phyloP scores from a whole-genome alignment of 176 grass and related monocot genomes.

The Triticum turgidum region DNA sequence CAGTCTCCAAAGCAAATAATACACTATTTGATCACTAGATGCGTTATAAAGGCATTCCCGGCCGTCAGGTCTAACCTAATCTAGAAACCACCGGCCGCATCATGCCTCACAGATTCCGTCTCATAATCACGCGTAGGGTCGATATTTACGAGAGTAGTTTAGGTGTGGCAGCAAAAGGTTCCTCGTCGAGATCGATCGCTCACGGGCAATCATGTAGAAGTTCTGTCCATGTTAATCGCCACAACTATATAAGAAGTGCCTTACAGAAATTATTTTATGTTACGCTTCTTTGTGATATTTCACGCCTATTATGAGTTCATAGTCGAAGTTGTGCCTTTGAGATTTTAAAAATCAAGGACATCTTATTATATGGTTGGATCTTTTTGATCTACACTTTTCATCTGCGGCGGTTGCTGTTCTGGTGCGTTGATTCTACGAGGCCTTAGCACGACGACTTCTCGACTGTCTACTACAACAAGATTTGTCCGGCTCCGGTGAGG shows the following conservation, averaged over 20 bases:
- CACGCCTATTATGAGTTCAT: too few relatives aligned
- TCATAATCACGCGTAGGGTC: neutral
- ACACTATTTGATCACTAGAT: neutral
- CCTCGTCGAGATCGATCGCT: neutral
- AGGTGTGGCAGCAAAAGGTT: conserved; percentile 12
- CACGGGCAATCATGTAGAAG: neutral
- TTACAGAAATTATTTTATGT: too few relatives aligned
- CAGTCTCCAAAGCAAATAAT: neutral
- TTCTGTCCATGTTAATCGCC: neutral
- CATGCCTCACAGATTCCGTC: conserved; percentile 32
- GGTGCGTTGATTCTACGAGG: too few relatives aligned
- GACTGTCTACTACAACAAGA: too few relatives aligned
- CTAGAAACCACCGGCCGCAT: neutral
- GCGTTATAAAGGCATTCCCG: neutral
- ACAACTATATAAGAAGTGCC: neutral
- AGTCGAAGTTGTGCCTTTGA: too few relatives aligned
- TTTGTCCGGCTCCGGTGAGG: too few relatives aligned
- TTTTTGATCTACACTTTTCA: too few relatives aligned
- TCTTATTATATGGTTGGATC: too few relatives aligned
- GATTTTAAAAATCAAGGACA: too few relatives aligned
- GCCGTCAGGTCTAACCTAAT: conserved; percentile 14
- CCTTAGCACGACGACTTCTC: too few relatives aligned
- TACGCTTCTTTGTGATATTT: too few relatives aligned
- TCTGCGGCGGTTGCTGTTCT: too few relatives aligned
- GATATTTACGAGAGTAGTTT: neutral